phyloP scores from a whole-genome alignment of 2,329 filamentous ascomycete species.

The Paecilomyces formosus region DNA sequence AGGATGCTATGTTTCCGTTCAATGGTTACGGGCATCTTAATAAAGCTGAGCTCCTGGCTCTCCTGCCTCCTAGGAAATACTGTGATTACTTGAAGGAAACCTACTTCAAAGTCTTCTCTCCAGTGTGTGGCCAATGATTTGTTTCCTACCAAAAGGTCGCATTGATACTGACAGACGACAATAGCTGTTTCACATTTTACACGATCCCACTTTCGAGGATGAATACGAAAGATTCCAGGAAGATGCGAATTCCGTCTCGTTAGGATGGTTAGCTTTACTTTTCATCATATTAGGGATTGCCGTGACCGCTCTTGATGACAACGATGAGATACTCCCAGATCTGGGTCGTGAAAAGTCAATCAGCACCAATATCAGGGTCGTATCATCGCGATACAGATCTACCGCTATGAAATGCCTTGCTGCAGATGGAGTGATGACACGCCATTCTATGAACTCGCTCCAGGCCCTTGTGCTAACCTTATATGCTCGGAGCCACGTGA shows the following conservation, averaged over 20 bases:
- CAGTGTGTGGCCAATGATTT: constrained; percentile 16
- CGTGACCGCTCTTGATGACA: constrained; percentile 28
- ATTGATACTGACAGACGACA: background rate
- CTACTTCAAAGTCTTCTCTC: constrained; percentile 32
- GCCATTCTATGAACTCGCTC: constrained; percentile 32
- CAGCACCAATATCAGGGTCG: constrained; percentile 27
- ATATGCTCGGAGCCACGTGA: constrained; percentile 30
- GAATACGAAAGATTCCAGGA: constrained; percentile 32
- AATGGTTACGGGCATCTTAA: constrained; percentile 16
- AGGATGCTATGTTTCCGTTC: constrained; percentile 26
- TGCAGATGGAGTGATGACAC: constrained; percentile 30
- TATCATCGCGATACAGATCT: constrained; percentile 30
- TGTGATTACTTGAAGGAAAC: constrained; percentile 29
- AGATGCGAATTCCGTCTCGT: constrained; percentile 25
- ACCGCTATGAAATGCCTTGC: constrained; percentile 31
- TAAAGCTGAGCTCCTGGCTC: constrained; percentile 20
- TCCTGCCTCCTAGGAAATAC: constrained; percentile 27
- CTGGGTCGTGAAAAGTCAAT: constrained; percentile 28
- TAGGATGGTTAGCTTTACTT: constrained; percentile 32
- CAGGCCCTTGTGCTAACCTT: constrained; percentile 33
- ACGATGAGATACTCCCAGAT: constrained; percentile 28
- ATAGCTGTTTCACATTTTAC: constrained; percentile 33
- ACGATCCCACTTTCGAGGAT: constrained; percentile 33
- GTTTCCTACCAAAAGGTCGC: background rate
- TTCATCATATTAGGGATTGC: constrained; percentile 33